These are phyloP conservation scores for Iberis pinnata DNA, from an alignment of 345 rosid genomes.

Conservation along the genomic window DNA sequence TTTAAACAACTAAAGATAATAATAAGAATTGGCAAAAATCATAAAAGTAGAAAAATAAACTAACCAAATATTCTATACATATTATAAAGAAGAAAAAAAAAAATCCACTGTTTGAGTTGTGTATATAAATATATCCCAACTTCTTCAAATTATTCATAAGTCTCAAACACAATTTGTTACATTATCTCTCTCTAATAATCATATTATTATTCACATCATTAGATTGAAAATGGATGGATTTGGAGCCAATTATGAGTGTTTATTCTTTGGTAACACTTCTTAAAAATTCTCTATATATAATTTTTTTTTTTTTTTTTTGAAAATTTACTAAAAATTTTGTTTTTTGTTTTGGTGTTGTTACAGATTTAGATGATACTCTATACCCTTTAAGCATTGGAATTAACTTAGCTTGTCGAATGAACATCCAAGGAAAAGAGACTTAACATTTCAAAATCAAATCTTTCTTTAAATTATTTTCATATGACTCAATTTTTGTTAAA, in stretches of 20 bases:
- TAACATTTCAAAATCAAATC: constrained; percentile 11
- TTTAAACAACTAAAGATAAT: too few relatives aligned
- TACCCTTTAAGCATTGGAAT: constrained; percentile 70
- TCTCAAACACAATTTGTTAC: not conserved
- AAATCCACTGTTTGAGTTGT: not conserved
- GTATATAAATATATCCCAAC: not conserved
- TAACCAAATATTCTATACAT: too few relatives aligned
- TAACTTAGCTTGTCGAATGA: constrained; percentile 78
- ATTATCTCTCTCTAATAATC: constrained; percentile 1
- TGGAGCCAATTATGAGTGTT: constrained; percentile 58
- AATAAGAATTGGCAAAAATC: too few relatives aligned
- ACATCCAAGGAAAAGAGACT: constrained; percentile 55
- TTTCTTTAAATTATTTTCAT: too few relatives aligned
- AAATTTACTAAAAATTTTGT: not conserved
- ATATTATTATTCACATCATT: not conserved
- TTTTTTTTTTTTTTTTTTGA: not conserved
- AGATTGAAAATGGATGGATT: constrained; percentile 44
- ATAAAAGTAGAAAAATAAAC: too few relatives aligned
- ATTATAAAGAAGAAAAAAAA: too few relatives aligned
- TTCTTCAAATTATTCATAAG: not conserved
- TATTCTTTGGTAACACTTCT: constrained; percentile 62
- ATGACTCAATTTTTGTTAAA: too few relatives aligned
- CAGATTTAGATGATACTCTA: constrained; percentile 87
- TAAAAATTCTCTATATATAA: not conserved
- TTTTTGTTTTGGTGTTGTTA: too few relatives aligned